These are phyloP conservation scores for Phaeosphaeriaceae sp. DNA, from an alignment of 2,329 filamentous ascomycete genomes.

Conservation along the genomic window DNA sequence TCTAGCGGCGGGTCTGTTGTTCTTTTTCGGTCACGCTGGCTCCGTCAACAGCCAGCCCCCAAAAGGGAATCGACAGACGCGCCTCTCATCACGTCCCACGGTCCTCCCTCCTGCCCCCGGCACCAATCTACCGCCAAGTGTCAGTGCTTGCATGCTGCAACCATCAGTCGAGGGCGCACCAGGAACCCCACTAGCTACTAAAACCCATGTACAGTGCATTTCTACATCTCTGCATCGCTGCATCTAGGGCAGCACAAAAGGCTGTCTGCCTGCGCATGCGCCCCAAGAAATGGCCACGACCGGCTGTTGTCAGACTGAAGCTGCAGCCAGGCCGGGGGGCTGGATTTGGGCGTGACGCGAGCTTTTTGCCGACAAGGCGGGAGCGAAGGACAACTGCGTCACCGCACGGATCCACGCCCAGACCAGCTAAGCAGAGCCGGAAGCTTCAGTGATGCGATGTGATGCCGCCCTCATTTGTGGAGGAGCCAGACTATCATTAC, in stretches of 20 bases:
- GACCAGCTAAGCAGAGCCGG: slow-evolving; percentile 38
- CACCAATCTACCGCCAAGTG: no score
- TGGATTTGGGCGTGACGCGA: slow-evolving; percentile 38
- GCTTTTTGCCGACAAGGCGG: slow-evolving; percentile 41
- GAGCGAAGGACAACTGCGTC: slow-evolving; percentile 44
- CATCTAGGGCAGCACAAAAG: slow-evolving; percentile 27
- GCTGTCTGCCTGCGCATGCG: slow-evolving; percentile 37
- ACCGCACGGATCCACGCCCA: slow-evolving; percentile 33
- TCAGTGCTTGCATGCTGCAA: no score
- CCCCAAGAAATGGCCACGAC: slow-evolving; percentile 29
- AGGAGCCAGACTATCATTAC: slow-evolving; percentile 29
- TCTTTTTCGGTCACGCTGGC: slow-evolving; percentile 29
- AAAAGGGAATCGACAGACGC: slow-evolving; percentile 29
- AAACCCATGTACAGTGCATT: no score
- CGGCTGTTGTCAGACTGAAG: slow-evolving; percentile 38
- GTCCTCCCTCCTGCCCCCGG: no score
- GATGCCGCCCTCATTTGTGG: slow-evolving; percentile 16
- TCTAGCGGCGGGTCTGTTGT: slow-evolving; percentile 32
- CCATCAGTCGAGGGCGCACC: no score
- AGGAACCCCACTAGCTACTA: no score
- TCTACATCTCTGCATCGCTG: no score
- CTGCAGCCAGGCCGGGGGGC: slow-evolving; percentile 26
- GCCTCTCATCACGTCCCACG: slow-evolving; percentile 26
- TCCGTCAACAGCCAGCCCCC: slow-evolving; percentile 23
- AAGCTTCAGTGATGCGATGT: slow-evolving; percentile 35